Conservation (phyloP, 192 early-diverging fungal genomes). For the Coemansia sp. region DNA sequence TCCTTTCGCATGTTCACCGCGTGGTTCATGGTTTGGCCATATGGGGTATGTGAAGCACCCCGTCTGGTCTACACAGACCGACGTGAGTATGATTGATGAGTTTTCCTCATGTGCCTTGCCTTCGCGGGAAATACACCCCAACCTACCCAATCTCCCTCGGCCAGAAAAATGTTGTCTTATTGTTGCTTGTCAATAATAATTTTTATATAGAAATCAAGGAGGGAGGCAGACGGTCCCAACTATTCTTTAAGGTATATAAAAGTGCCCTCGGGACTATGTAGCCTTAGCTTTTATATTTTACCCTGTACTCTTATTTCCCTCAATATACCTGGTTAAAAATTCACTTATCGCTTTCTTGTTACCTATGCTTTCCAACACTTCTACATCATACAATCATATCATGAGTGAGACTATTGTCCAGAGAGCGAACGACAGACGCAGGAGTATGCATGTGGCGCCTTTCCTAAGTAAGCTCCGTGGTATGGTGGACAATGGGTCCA, state of each 20-base stretch:
- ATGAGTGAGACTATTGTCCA: conserved; percentile 31
- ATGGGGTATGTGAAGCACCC: too few relatives aligned
- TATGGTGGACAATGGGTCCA: conserved; percentile 88
- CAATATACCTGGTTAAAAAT: neutral
- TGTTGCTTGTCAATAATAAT: too few relatives aligned
- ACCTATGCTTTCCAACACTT: neutral
- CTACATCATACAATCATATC: neutral
- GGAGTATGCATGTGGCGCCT: conserved; percentile 71
- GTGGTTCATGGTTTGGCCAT: too few relatives aligned
- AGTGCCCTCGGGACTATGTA: neutral
- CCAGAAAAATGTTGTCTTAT: conserved; percentile 23
- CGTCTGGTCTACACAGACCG: conserved; percentile 54
- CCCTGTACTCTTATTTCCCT: neutral
- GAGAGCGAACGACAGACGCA: conserved; percentile 38
- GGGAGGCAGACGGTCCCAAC: neutral
- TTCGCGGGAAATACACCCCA: conserved; percentile 81
- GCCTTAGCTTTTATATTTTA: neutral
- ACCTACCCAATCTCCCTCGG: conserved; percentile 67
- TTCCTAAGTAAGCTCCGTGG: conserved; percentile 95
- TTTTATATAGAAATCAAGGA: neutral
- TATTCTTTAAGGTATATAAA: neutral
- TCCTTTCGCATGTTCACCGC: too few relatives aligned
- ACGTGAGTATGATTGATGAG: conserved; percentile 70
- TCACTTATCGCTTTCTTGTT: neutral
- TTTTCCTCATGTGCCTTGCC: conserved; percentile 65